Percentiles rank a stretch among this genome's conserved stretches.
Conservation (phyloP, 371 early-diverging fungal species). For the Circinella umbellata region DNA sequence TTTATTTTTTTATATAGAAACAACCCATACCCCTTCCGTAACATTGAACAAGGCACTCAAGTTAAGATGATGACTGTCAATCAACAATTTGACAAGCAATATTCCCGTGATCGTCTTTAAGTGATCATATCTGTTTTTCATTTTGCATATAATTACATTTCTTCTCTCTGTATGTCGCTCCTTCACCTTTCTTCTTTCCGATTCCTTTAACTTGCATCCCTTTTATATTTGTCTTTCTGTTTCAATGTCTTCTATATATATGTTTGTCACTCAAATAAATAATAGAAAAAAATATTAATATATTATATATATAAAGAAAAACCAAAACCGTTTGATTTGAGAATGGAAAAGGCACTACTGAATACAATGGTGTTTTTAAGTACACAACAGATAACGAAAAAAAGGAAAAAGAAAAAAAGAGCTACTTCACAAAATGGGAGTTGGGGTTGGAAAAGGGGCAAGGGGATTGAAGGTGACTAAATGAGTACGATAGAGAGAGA, state of each 20-base stretch:
- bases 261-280: not conserved
- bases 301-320: not conserved
- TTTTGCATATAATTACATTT: not conserved
- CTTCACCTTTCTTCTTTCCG: no score
- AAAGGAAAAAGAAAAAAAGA: not conserved
- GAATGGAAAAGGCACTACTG: slow-evolving; percentile 11
- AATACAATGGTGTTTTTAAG: slow-evolving; percentile 14
- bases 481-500: not conserved
- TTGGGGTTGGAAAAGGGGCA: not conserved
- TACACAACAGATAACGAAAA: slow-evolving; percentile 11
- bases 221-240: not conserved
- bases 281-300: slow-evolving; percentile 12
- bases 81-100: slow-evolving; percentile 53
- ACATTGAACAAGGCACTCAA: slow-evolving; percentile 55
- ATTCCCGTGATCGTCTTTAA: slow-evolving; percentile 36
- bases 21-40: slow-evolving; percentile 59
- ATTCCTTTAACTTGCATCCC: not conserved
- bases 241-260: not conserved
- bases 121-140: not conserved
- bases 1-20: not conserved
- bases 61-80: slow-evolving; percentile 57
- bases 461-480: not conserved
- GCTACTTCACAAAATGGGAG: slow-evolving; percentile 15
- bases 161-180: no score
- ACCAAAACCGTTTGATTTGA: slow-evolving; percentile 1